Percentiles rank a stretch among this genome's conserved stretches.
These are phyloP conservation scores for Aspergillus texensis DNA, from an alignment of 2,329 filamentous ascomycete genomes.

Conservation along the genomic window DNA sequence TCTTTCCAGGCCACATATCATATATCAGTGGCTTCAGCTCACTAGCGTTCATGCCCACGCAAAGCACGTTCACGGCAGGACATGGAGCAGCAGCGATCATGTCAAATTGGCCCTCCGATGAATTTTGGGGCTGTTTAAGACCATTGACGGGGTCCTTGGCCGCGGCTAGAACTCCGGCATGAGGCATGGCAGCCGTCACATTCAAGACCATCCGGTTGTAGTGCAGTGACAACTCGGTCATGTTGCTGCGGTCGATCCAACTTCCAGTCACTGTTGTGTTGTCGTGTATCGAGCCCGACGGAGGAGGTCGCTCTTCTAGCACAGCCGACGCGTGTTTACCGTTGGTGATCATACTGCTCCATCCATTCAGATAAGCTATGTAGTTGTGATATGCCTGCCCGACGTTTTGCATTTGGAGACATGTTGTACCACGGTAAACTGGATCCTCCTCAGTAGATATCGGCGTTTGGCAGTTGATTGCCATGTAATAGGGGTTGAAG, in stretches of 20 bases:
- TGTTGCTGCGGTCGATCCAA: constrained; percentile 68
- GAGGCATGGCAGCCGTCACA: constrained; percentile 75
- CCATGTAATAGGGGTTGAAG: constrained; percentile 63
- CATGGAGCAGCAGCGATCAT: constrained; percentile 70
- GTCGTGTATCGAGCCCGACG: constrained; percentile 67
- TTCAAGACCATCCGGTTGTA: constrained; percentile 69
- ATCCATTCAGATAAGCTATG: constrained; percentile 60
- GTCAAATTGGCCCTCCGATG: constrained; percentile 69
- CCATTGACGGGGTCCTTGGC: constrained; percentile 62
- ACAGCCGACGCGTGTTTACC: constrained; percentile 47
- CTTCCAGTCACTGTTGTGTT: constrained; percentile 71
- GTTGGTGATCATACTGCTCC: constrained; percentile 53
- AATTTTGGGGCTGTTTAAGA: constrained; percentile 70
- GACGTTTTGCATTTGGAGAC: constrained; percentile 69
- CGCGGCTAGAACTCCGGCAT: constrained; percentile 68
- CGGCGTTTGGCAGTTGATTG: constrained; percentile 62
- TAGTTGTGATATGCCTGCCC: constrained; percentile 72
- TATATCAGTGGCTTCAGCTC: constrained; percentile 70
- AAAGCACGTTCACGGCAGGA: constrained; percentile 72
- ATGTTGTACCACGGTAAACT: constrained; percentile 54
- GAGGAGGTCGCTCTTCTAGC: constrained; percentile 57
- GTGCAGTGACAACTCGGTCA: constrained; percentile 53
- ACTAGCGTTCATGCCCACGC: constrained; percentile 62
- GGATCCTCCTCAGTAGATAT: constrained; percentile 51
- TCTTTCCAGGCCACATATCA: constrained; percentile 56